phyloP scores from a whole-genome alignment of 208 protist species.

The Leishmania tropica region DNA sequence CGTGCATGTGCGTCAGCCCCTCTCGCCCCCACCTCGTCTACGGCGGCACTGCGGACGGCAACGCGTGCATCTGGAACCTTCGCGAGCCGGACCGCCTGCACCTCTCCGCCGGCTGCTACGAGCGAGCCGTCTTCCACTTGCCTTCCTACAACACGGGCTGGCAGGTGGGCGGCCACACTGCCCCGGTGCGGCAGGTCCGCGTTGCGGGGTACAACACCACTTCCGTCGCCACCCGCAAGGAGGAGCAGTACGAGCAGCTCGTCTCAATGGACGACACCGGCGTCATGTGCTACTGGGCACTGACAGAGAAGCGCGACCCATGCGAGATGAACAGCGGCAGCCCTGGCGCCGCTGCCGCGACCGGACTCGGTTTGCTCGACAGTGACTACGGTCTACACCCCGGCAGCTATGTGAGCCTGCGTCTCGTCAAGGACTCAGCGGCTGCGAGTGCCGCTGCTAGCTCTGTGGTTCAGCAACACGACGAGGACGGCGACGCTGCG shows the following conservation, averaged over 20 bases:
- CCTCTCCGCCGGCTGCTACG: conserved; percentile 47
- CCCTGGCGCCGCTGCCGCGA: neutral
- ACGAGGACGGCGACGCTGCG: neutral
- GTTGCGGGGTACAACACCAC: conserved; percentile 71
- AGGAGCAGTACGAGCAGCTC: conserved; percentile 72
- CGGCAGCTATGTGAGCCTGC: conserved; percentile 42
- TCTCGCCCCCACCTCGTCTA: conserved; percentile 66
- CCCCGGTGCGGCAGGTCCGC: conserved; percentile 51
- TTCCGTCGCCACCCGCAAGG: conserved; percentile 18
- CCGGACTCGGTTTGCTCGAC: conserved; percentile 35
- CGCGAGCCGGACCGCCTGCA: conserved; percentile 81
- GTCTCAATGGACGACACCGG: conserved; percentile 67
- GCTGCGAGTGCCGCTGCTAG: conserved; percentile 2
- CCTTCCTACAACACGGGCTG: conserved; percentile 79
- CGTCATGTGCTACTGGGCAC: conserved; percentile 65
- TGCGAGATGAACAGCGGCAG: conserved; percentile 12
- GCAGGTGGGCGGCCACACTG: conserved; percentile 66
- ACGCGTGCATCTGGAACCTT: conserved; percentile 73
- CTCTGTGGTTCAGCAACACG: neutral
- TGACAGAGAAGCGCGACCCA: conserved; percentile 54
- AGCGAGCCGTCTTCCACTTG: conserved; percentile 50
- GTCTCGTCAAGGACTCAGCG: conserved; percentile 31
- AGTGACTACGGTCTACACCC: conserved; percentile 69
- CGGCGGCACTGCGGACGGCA: conserved; percentile 71
- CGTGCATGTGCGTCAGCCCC: conserved; percentile 64